Conservation (phyloP, 2,329 filamentous ascomycete genomes). For the Stemphylium beticola region DNA sequence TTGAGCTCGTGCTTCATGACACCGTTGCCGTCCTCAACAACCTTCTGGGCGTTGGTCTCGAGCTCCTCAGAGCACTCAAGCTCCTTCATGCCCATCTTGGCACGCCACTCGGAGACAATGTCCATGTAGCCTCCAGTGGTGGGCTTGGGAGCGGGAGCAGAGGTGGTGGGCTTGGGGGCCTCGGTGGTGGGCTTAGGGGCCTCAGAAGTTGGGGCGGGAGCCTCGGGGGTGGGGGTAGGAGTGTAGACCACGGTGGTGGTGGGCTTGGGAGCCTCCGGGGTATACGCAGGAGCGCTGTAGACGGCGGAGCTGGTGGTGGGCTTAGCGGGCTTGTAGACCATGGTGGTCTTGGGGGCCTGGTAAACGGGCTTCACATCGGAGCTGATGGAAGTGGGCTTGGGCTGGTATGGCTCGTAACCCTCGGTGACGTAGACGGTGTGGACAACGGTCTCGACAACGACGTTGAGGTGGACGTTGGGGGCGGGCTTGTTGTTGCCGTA, state of each 20-base stretch:
- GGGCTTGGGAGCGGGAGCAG: conserved; percentile 14
- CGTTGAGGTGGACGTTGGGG: conserved; percentile 24
- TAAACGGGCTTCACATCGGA: conserved; percentile 1
- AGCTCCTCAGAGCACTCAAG: conserved; percentile 30
- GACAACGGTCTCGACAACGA: conserved; percentile 37
- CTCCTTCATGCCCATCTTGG: conserved; percentile 32
- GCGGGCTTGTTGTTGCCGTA: neutral
- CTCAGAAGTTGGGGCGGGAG: neutral
- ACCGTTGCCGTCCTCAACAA: conserved; percentile 32
- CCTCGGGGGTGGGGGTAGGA: conserved; percentile 3
- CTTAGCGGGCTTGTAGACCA: too few species aligned
- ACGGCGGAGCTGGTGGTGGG: too few species aligned
- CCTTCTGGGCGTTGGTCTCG: conserved; percentile 34
- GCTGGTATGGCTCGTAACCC: conserved; percentile 10
- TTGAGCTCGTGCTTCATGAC: conserved; percentile 43
- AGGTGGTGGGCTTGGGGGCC: conserved; percentile 9
- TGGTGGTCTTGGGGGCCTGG: conserved; percentile 1
- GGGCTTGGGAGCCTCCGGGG: conserved; percentile 8
- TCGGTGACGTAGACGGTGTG: conserved; percentile 34
- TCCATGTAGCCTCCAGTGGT: conserved; percentile 32
- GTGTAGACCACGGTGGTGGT: neutral
- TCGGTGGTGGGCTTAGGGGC: conserved; percentile 5
- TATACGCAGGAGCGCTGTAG: neutral
- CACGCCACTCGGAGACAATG: conserved; percentile 36
- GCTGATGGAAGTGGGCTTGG: conserved; percentile 5